Percentiles rank a stretch among this genome's conserved stretches.
Conservation (phyloP, 140 eudicot genomes). For the Senecio squalidus region DNA sequence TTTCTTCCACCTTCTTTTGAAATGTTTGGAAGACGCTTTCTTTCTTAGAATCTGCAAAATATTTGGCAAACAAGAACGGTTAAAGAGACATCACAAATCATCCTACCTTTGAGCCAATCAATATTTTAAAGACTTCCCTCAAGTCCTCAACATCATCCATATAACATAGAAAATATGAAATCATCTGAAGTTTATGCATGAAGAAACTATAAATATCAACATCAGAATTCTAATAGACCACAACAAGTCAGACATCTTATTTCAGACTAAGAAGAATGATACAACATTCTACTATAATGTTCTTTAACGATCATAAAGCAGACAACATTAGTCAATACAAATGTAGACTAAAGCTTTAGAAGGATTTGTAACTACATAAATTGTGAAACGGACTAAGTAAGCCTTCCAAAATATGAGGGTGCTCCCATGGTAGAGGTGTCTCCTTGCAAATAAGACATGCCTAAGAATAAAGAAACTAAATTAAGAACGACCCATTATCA, state of each 20-base stretch:
- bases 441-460: slow-evolving; percentile 46
- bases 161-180: not conserved
- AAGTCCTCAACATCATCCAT: slow-evolving; percentile 8
- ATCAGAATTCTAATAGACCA: slow-evolving; percentile 3
- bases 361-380: slow-evolving; percentile 12
- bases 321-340: slow-evolving; percentile 6
- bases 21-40: slow-evolving; percentile 9
- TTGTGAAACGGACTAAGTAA: slow-evolving; percentile 10
- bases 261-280: slow-evolving; percentile 10
- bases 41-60: slow-evolving; percentile 13
- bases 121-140: slow-evolving; percentile 12
- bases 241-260: slow-evolving; percentile 13
- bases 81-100: not conserved
- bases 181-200: not conserved
- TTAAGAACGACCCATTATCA: slow-evolving; percentile 25
- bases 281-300: slow-evolving; percentile 16
- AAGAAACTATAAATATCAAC: slow-evolving; percentile 2
- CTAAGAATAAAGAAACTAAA: slow-evolving; percentile 47
- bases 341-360: slow-evolving; percentile 12
- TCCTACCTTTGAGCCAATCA: not conserved
- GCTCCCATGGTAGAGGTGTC: slow-evolving; percentile 25
- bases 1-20: slow-evolving; percentile 15
- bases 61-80: not conserved
- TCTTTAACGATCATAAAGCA: slow-evolving; percentile 15
- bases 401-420: slow-evolving; percentile 33